Evolutionary conservation across 345 rosid species (phyloP).

Genomic region (Eucalyptus victrix): DNA sequence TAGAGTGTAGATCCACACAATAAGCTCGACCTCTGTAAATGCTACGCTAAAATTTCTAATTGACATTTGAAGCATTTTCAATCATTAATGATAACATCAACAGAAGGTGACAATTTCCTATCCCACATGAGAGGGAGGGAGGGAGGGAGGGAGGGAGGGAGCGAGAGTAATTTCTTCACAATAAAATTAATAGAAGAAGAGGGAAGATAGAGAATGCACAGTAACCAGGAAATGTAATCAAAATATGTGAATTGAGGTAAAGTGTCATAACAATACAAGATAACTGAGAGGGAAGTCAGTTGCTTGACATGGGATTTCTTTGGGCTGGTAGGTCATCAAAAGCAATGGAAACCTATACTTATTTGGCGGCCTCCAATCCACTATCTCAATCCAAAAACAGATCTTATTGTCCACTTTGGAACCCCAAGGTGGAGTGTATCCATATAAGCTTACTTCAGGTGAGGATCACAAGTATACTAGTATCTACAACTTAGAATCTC

Average conservation of each 20-base stretch:
- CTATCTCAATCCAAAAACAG: neutral
- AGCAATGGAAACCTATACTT: neutral
- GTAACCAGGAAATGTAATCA: neutral
- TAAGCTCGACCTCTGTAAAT: neutral
- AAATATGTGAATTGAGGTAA: neutral
- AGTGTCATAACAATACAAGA: neutral
- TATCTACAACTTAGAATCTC: neutral
- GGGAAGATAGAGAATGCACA: neutral
- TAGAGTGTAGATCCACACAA: neutral
- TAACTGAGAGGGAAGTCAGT: neutral
- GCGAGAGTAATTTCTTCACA: neutral
- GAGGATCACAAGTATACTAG: neutral
- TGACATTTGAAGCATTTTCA: neutral
- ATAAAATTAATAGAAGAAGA: neutral
- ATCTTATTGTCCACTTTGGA: neutral
- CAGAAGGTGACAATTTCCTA: neutral
- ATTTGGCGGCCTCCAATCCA: neutral
- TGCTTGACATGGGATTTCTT: neutral
- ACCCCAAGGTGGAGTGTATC: neutral
- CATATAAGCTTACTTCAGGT: neutral
- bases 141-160: too few species aligned
- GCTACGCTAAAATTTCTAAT: neutral
- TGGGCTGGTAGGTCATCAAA: neutral
- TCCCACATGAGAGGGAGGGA: neutral
- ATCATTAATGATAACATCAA: neutral